Evolutionary conservation across 306 rosid species (phyloP).

Genomic region (Cucurbita maxima): DNA sequence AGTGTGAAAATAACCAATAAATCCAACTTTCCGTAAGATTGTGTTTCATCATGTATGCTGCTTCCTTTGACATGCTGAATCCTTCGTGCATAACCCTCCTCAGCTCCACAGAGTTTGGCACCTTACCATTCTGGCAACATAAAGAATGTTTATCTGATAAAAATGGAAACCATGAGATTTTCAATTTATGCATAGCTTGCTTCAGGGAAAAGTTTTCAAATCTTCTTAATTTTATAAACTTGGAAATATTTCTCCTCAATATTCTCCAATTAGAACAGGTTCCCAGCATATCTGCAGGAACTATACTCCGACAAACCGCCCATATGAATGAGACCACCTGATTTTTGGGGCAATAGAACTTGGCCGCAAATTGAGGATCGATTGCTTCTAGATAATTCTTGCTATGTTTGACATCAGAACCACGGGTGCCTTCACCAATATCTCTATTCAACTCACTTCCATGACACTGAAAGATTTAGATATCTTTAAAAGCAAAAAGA

Average conservation of each 20-base stretch:
- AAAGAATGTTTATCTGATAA: conserved; percentile 27
- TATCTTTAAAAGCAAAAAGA: background rate
- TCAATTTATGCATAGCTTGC: conserved; percentile 53
- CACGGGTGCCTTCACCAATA: conserved; percentile 13
- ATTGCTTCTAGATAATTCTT: conserved; percentile 15
- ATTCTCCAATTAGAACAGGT: conserved; percentile 60
- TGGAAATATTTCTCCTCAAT: conserved; percentile 57
- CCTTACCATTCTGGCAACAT: conserved; percentile 18
- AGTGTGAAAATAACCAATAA: conserved; percentile 58
- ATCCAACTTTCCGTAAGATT: conserved; percentile 72
- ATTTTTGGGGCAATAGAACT: conserved; percentile 43
- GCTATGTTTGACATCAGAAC: conserved; percentile 11
- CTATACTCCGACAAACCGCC: conserved; percentile 74
- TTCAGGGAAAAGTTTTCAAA: conserved; percentile 56
- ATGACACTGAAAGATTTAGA: conserved; percentile 17
- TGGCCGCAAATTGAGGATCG: conserved; percentile 22
- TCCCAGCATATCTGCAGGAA: conserved; percentile 70
- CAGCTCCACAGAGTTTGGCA: conserved; percentile 12
- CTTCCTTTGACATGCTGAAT: conserved; percentile 16
- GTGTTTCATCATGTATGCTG: conserved; percentile 24
- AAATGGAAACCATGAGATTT: conserved; percentile 51
- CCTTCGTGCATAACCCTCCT: background rate
- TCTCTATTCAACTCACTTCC: conserved; percentile 15
- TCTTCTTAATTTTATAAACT: conserved; percentile 53
- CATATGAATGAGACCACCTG: conserved; percentile 83